A percentile compares a stretch with the other conserved stretches of the same genome.
Evolutionary conservation across 1,284 basidiomycete species (phyloP).

Genomic region (Fomitopsis betulina): DNA sequence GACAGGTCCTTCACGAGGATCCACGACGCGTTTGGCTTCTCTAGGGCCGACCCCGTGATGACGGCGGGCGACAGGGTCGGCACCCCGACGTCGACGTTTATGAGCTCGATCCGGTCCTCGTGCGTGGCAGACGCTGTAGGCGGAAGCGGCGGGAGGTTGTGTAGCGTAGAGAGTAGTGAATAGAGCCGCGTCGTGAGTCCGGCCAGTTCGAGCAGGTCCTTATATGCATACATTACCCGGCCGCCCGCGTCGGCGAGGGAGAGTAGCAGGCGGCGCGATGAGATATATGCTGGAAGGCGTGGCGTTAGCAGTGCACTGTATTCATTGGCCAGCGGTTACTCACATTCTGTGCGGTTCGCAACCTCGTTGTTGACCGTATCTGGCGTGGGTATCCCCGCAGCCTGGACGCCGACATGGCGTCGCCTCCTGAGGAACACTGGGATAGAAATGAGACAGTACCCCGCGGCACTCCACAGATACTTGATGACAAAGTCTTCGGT

Average conservation of each 20-base stretch:
- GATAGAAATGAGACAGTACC: constrained; percentile 86
- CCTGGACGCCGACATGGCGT: constrained; percentile 41
- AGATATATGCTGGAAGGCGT: constrained; percentile 76
- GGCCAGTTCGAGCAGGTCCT: constrained; percentile 89
- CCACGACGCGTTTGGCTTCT: constrained; percentile 23
- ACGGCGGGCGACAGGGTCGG: constrained; percentile 43
- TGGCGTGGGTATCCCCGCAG: constrained; percentile 8
- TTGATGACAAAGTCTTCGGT: constrained; percentile 95
- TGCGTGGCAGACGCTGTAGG: constrained; percentile 27
- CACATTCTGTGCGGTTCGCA: constrained; percentile 38
- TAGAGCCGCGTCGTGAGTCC: constrained; percentile 91
- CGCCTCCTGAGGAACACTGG: constrained; percentile 70
- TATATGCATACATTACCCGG: constrained; percentile 87
- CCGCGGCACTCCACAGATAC: constrained; percentile 89
- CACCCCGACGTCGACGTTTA: constrained; percentile 72
- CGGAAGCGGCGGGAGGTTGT: constrained; percentile 60
- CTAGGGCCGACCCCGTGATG: constrained; percentile 19
- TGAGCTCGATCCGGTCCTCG: constrained; percentile 39
- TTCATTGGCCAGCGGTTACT: constrained; percentile 18
- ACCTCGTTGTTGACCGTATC: constrained; percentile 20
- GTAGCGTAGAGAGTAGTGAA: constrained; percentile 81
- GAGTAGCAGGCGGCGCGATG: constrained; percentile 87
- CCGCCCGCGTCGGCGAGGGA: constrained; percentile 95
- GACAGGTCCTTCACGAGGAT: constrained; percentile 74
- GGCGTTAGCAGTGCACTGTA: neutral